These are phyloP conservation scores for Acarospora socialis DNA, from an alignment of 2,329 filamentous ascomycete genomes.

Conservation along the genomic window DNA sequence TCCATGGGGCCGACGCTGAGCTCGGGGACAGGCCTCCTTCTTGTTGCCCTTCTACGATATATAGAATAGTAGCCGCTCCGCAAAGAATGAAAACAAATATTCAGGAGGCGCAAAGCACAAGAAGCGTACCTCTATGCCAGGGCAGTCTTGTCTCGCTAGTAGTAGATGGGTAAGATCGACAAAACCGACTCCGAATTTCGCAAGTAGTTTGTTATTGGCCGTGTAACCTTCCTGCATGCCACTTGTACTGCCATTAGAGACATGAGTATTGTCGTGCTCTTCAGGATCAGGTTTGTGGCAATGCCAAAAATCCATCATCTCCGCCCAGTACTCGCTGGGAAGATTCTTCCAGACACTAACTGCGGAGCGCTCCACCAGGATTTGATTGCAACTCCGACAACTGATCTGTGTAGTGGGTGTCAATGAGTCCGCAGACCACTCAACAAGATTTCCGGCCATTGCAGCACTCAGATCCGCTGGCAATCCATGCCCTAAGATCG, in stretches of 20 bases:
- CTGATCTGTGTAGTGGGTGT: slow-evolving; percentile 6
- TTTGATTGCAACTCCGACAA: slow-evolving; percentile 25
- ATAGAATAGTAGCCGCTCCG: slow-evolving; percentile 1
- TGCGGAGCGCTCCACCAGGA: slow-evolving; percentile 17
- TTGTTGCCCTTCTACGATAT: slow-evolving; percentile 31
- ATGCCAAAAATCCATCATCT: slow-evolving; percentile 99
- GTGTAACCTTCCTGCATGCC: slow-evolving; percentile 53
- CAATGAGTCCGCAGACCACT: slow-evolving; percentile 9
- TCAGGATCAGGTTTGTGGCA: slow-evolving; percentile 67
- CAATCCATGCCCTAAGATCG: slow-evolving; percentile 15
- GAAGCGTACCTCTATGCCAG: slow-evolving; percentile 24
- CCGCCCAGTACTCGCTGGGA: slow-evolving; percentile 93
- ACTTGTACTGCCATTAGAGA: slow-evolving; percentile 35
- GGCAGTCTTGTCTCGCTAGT: slow-evolving; percentile 53
- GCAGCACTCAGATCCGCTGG: slow-evolving; percentile 22
- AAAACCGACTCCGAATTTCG: slow-evolving; percentile 54
- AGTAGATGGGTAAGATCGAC: slow-evolving; percentile 71
- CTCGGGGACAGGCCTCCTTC: slow-evolving; percentile 37
- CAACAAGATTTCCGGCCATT: slow-evolving; percentile 10
- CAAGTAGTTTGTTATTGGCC: slow-evolving; percentile 59
- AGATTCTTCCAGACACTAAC: slow-evolving; percentile 70
- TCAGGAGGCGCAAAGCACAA: slow-evolving; percentile 1
- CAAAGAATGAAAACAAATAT: slow-evolving; percentile 1
- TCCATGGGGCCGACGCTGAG: slow-evolving; percentile 24
- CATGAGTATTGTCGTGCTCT: slow-evolving; percentile 14